These are phyloP conservation scores for Dentiscutata heterogama DNA, from an alignment of 371 early-diverging fungal species.

Conservation along the genomic window DNA sequence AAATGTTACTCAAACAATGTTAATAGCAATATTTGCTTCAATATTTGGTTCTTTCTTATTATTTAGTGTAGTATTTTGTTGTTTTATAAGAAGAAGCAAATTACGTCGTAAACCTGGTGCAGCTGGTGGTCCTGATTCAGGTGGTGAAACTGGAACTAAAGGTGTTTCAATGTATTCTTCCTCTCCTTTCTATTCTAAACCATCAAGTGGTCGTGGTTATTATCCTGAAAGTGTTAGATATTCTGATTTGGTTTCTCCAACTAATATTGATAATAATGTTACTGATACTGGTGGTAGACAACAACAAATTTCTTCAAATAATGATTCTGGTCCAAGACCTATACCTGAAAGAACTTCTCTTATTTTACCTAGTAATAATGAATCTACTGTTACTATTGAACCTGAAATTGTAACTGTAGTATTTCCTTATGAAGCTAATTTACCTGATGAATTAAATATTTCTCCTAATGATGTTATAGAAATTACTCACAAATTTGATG, in stretches of 20 bases:
- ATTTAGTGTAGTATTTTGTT: not conserved
- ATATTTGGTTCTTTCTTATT: not conserved
- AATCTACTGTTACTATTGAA: not conserved
- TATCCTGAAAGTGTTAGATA: not conserved
- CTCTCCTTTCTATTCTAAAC: not conserved
- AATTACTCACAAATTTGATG: slow-evolving; percentile 69
- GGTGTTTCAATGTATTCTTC: too few species aligned
- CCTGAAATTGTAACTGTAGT: not conserved
- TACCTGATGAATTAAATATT: slow-evolving; percentile 77
- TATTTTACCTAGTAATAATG: not conserved
- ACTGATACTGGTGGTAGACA: not conserved
- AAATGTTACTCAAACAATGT: not conserved
- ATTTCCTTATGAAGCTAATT: slow-evolving; percentile 63
- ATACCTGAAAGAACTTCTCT: not conserved
- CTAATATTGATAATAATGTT: not conserved
- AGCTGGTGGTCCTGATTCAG: not conserved
- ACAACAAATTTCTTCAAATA: not conserved
- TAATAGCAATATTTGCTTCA: not conserved
- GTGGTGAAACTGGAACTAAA: not conserved
- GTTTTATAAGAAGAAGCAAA: not conserved
- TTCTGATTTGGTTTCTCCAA: not conserved
- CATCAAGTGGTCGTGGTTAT: not conserved
- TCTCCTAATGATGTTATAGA: slow-evolving; percentile 73
- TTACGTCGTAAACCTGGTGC: not conserved
- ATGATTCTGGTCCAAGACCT: not conserved